Evolutionary conservation across 1,139 yeast genomes (phyloP).

Genomic region (Sugiyamaella grinbergsii): DNA sequence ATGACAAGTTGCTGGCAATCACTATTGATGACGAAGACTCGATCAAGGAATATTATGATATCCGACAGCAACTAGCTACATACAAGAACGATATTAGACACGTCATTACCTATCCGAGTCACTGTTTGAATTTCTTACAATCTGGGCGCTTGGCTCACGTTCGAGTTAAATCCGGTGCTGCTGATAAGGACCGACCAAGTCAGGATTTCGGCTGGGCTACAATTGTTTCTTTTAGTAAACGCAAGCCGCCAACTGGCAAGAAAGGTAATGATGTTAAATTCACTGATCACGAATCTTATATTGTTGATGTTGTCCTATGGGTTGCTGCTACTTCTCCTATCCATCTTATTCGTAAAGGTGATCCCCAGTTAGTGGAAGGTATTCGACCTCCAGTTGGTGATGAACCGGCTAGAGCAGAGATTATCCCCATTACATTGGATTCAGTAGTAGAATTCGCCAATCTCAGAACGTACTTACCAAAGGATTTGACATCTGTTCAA

Average conservation of each 20-base stretch:
- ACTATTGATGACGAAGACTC: constrained; percentile 71
- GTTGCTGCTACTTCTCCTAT: constrained; percentile 71
- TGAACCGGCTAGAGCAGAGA: constrained; percentile 72
- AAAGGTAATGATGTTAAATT: constrained; percentile 38
- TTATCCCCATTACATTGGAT: constrained; percentile 79
- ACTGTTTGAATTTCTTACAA: constrained; percentile 78
- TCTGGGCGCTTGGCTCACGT: constrained; percentile 84
- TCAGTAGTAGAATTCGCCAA: constrained; percentile 77
- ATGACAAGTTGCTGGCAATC: constrained; percentile 51
- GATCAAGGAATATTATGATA: constrained; percentile 79
- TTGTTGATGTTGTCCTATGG: constrained; percentile 70
- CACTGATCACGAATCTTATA: constrained; percentile 84
- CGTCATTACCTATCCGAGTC: constrained; percentile 90
- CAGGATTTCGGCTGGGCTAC: constrained; percentile 93
- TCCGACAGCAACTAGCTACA: constrained; percentile 66
- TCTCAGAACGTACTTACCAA: constrained; percentile 78
- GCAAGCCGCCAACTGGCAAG: constrained; percentile 42
- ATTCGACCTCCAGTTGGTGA: constrained; percentile 76
- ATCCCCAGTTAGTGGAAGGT: constrained; percentile 82
- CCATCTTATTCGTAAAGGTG: constrained; percentile 46
- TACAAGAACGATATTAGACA: constrained; percentile 80
- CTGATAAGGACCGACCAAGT: constrained; percentile 31
- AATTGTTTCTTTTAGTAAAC: constrained; percentile 73
- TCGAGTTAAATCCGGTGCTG: constrained; percentile 44
- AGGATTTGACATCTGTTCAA: constrained; percentile 68